phyloP scores from a whole-genome alignment of 2,329 filamentous ascomycete genomes.

The Byssochlamys sp. region DNA sequence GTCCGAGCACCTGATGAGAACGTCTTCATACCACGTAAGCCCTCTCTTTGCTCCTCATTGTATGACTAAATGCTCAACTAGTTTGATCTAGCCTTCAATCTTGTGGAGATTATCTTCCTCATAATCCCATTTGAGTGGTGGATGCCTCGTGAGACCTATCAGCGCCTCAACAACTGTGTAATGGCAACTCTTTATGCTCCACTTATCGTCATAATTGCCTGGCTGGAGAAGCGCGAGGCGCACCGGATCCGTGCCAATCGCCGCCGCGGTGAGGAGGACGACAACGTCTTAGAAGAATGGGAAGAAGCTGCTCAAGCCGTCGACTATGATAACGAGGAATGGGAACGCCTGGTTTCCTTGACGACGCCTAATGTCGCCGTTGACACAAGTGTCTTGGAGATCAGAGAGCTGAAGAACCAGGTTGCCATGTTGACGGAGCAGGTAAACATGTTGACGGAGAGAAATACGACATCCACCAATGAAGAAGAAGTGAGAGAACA shows the following conservation, averaged over 20 bases:
- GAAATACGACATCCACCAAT: conserved; percentile 37
- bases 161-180: conserved; percentile 74
- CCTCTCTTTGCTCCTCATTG: not conserved
- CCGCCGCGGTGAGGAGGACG: conserved; percentile 72
- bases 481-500: not conserved
- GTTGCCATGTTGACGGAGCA: conserved; percentile 53
- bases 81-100: conserved; percentile 57
- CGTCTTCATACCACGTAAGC: conserved; percentile 74
- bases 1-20: conserved; percentile 95
- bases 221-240: conserved; percentile 58
- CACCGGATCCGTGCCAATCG: conserved; percentile 63
- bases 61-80: not conserved
- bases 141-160: conserved; percentile 65
- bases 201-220: conserved; percentile 67
- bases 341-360: conserved; percentile 68
- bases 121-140: conserved; percentile 88
- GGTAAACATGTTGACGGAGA: conserved; percentile 53
- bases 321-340: conserved; percentile 68
- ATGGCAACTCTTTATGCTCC: conserved; percentile 83
- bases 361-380: conserved; percentile 73
- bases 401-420: conserved; percentile 34
- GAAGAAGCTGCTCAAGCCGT: conserved; percentile 63
- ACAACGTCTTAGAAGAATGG: conserved; percentile 85
- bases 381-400: conserved; percentile 64
- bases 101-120: conserved; percentile 75